Evolutionary conservation across 306 rosid species (phyloP).

Genomic region (Corylus heterophylla): DNA sequence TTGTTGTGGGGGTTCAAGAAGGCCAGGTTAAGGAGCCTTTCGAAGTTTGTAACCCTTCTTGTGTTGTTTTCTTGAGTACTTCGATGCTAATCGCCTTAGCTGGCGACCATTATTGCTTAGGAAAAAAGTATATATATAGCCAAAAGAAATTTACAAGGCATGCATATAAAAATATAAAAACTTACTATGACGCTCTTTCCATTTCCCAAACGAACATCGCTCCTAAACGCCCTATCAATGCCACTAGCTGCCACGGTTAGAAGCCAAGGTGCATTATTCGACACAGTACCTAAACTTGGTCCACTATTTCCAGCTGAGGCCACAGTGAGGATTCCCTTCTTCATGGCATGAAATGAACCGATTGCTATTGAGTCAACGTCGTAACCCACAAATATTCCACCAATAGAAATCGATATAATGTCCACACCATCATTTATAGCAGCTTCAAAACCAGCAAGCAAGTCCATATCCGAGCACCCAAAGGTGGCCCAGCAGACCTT

Average conservation of each 20-base stretch:
- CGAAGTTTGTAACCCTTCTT: too few relatives aligned
- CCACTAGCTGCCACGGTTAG: conserved; percentile 89
- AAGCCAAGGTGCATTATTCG: conserved; percentile 83
- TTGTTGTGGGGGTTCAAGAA: too few relatives aligned
- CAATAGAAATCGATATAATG: conserved; percentile 80
- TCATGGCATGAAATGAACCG: conserved; percentile 82
- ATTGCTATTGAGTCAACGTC: conserved; percentile 51
- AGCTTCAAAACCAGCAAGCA: conserved; percentile 85
- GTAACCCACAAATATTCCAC: conserved; percentile 53
- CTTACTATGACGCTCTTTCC: conserved; percentile 60
- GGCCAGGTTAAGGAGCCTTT: too few relatives aligned
- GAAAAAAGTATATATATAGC: too few relatives aligned
- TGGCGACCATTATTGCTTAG: too few relatives aligned
- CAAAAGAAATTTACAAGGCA: too few relatives aligned
- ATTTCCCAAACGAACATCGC: conserved; percentile 62
- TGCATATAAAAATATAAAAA: too few relatives aligned
- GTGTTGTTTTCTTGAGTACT: too few relatives aligned
- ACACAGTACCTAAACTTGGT: conserved; percentile 50
- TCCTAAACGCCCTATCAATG: conserved; percentile 68
- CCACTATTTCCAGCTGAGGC: conserved; percentile 86
- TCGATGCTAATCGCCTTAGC: too few relatives aligned
- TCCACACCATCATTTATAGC: conserved; percentile 88
- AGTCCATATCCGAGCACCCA: conserved; percentile 84
- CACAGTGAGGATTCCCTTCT: conserved; percentile 76
- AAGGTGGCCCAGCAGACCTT: conserved; percentile 70